Evolutionary conservation across 2,329 filamentous ascomycete species (phyloP).

Genomic region (Elsinoe perseae): DNA sequence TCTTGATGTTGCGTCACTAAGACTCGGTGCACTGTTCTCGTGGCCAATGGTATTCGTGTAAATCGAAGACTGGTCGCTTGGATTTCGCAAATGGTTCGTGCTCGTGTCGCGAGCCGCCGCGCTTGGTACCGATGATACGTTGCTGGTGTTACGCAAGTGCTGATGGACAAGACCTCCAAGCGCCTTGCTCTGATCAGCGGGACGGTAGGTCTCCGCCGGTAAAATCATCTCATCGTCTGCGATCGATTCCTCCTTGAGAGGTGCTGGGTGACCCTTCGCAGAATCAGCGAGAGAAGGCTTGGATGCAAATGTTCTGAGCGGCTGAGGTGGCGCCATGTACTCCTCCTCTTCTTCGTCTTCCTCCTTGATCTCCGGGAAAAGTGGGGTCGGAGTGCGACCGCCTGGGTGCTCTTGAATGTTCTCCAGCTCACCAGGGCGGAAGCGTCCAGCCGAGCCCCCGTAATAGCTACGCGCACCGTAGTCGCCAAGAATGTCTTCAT

Average conservation of each 20-base stretch:
- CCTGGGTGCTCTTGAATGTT: conserved; percentile 32
- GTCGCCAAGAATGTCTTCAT: conserved; percentile 26
- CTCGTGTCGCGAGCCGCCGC: conserved; percentile 54
- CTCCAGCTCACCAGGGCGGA: conserved; percentile 27
- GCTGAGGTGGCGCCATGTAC: conserved; percentile 4
- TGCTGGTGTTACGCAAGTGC: conserved; percentile 71
- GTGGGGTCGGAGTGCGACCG: conserved; percentile 23
- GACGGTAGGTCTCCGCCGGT: conserved; percentile 2
- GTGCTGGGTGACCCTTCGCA: conserved; percentile 11
- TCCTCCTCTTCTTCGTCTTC: conserved; percentile 25
- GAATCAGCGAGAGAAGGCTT: conserved; percentile 15
- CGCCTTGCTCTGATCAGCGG: conserved; percentile 3
- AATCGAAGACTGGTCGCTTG: conserved; percentile 74
- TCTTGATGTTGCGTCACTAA: conserved; percentile 9
- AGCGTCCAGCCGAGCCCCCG: conserved; percentile 24
- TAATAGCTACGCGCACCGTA: conserved; percentile 20
- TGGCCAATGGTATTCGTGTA: conserved; percentile 36
- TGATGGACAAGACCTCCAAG: conserved; percentile 64
- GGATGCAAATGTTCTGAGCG: conserved; percentile 11
- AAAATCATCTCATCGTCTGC: conserved; percentile 28
- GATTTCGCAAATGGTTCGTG: conserved; percentile 64
- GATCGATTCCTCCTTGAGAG: background rate
- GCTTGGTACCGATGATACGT: conserved; percentile 35
- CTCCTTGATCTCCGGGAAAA: conserved; percentile 25
- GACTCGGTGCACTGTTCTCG: conserved; percentile 13